Conservation (phyloP, 108 stramenopile species). For the Cyclostephanos tholiformis region DNA sequence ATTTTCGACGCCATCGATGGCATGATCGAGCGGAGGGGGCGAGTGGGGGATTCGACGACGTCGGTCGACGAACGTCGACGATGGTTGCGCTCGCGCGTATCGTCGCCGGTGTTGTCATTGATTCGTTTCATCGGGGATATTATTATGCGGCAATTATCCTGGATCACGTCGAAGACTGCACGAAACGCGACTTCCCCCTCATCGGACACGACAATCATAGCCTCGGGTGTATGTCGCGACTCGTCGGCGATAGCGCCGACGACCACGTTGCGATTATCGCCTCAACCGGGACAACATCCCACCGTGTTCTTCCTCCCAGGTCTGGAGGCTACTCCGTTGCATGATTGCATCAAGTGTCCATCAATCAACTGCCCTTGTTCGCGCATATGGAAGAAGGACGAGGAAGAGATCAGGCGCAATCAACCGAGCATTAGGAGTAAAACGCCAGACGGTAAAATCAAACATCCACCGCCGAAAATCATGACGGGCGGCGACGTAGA, state of each 20-base stretch:
- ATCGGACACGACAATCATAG: not conserved
- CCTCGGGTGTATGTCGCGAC: not conserved
- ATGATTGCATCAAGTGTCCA: constrained; percentile 10
- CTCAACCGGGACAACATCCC: constrained; percentile 38
- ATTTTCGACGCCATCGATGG: constrained; percentile 23
- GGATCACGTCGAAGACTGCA: not conserved
- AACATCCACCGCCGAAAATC: constrained; percentile 17
- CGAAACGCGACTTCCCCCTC: no score
- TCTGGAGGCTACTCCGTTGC: constrained; percentile 41
- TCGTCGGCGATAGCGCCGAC: not conserved
- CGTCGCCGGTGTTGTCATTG: not conserved
- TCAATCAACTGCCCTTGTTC: constrained; percentile 30
- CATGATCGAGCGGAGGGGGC: not conserved
- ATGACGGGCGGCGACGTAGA: constrained; percentile 40
- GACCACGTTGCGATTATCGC: constrained; percentile 18
- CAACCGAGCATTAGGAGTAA: not conserved
- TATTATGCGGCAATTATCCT: constrained; percentile 4
- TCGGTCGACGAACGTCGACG: not conserved
- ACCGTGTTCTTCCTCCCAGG: constrained; percentile 45
- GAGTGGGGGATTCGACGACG: not conserved
- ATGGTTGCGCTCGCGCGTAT: not conserved
- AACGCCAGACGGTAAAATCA: constrained; percentile 12
- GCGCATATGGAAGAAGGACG: constrained; percentile 36
- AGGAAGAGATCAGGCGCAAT: not conserved
- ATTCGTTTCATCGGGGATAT: not conserved